Evolutionary conservation across 2,329 filamentous ascomycete species (phyloP).

Genomic region (Fusarium anguioides): DNA sequence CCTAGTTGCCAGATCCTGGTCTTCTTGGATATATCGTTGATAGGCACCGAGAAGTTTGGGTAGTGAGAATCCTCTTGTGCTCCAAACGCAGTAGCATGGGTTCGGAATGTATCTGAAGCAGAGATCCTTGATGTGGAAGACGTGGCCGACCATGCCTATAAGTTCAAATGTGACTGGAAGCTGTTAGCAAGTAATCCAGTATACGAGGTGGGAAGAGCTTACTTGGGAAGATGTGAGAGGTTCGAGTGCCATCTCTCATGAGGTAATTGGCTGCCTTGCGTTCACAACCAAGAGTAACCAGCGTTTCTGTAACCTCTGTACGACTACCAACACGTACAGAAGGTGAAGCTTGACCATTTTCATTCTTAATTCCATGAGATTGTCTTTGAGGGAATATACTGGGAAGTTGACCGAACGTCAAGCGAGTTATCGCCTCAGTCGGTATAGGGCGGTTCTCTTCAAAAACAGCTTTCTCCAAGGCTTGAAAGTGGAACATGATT

Average conservation of each 20-base stretch:
- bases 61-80: background rate
- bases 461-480: conserved; percentile 15
- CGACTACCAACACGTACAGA: background rate
- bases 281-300: conserved; percentile 2
- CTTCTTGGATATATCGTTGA: background rate
- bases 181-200: background rate
- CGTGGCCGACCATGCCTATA: conserved; percentile 15
- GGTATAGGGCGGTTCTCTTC: conserved; percentile 3
- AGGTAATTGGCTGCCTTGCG: conserved; percentile 12
- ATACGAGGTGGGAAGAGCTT: background rate
- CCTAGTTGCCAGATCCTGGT: background rate
- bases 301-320: conserved; percentile 4
- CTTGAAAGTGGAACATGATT: conserved; percentile 15
- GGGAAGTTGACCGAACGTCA: conserved; percentile 17
- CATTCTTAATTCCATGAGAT: rapidly evolving
- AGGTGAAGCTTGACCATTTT: rapidly evolving
- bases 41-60: background rate
- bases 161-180: conserved; percentile 8
- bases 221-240: conserved; percentile 16
- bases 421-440: background rate
- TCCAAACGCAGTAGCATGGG: conserved; percentile 20
- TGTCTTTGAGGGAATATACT: background rate
- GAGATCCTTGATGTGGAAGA: conserved; percentile 22
- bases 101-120: conserved; percentile 27
- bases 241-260: conserved; percentile 5